These are phyloP conservation scores for Debaryomyces prosopidis DNA, from an alignment of 805 yeast species.

Conservation along the genomic window DNA sequence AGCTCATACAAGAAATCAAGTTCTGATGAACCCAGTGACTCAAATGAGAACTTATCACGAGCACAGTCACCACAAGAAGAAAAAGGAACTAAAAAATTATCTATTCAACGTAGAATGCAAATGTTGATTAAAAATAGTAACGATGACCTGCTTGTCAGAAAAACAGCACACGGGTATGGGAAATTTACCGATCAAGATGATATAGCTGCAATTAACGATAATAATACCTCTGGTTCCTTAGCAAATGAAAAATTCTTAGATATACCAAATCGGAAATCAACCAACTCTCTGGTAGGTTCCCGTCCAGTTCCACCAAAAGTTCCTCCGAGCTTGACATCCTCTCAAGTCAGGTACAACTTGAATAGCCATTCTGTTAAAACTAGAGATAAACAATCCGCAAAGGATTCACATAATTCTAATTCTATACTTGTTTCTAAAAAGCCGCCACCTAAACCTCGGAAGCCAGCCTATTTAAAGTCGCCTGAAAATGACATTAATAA, in stretches of 20 bases:
- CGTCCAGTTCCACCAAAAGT: constrained; percentile 36
- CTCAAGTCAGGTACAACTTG: constrained; percentile 1
- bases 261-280: background rate
- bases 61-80: background rate
- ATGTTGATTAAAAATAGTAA: constrained; percentile 44
- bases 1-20: constrained; percentile 15
- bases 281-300: background rate
- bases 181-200: constrained; percentile 56
- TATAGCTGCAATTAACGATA: constrained; percentile 29
- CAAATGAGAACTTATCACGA: background rate
- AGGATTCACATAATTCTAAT: too few relatives aligned
- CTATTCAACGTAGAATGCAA: constrained; percentile 58
- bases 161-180: constrained; percentile 83
- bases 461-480: constrained; percentile 55
- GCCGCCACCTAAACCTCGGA: constrained; percentile 67
- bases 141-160: constrained; percentile 46
- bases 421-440: constrained; percentile 15
- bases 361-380: background rate
- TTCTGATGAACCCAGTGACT: constrained; percentile 2
- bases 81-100: constrained; percentile 21
- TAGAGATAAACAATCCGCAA: too few relatives aligned
- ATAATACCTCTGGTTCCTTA: background rate
- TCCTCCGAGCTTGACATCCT: constrained; percentile 29
- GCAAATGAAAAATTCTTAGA: background rate
- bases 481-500: constrained; percentile 14